Conservation (phyloP, 2,329 filamentous ascomycete genomes). For the Colletotrichum falcatum region DNA sequence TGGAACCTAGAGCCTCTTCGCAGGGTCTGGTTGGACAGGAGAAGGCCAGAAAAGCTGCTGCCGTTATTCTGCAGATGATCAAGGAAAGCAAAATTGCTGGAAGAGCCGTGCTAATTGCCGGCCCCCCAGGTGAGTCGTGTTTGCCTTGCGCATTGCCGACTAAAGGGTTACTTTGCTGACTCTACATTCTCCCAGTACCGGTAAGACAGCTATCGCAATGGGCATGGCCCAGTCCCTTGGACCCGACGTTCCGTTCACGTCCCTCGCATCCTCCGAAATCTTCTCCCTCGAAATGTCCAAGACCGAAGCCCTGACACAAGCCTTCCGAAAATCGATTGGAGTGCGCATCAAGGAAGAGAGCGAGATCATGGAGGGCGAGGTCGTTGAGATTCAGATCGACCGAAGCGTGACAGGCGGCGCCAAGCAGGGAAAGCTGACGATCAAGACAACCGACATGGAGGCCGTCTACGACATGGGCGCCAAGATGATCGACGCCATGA, state of each 20-base stretch:
- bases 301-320: constrained; percentile 96
- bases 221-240: constrained; percentile 98
- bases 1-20: constrained; percentile 86
- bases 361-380: constrained; percentile 98
- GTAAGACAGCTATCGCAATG: constrained; percentile 98
- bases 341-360: constrained; percentile 99
- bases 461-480: constrained; percentile 99
- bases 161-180: constrained; percentile 39
- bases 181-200: constrained; percentile 72
- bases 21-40: constrained; percentile 97
- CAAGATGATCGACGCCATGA: constrained; percentile 99
- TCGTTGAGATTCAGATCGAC: constrained; percentile 98
- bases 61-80: constrained; percentile 97
- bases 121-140: constrained; percentile 78
- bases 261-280: constrained; percentile 94
- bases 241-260: constrained; percentile 94
- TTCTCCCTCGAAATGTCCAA: constrained; percentile 99
- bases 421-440: constrained; percentile 98
- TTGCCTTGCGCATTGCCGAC: background rate
- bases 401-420: constrained; percentile 95
- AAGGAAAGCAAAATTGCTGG: constrained; percentile 99
- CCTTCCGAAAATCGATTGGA: constrained; percentile 98
- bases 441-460: constrained; percentile 99
- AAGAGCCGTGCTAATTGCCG: constrained; percentile 92
- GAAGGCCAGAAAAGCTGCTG: constrained; percentile 95